A percentile compares a stretch with the other conserved stretches of the same genome.
Conservation (phyloP, 257 asterid species). For the Solanum gracilifrons region DNA sequence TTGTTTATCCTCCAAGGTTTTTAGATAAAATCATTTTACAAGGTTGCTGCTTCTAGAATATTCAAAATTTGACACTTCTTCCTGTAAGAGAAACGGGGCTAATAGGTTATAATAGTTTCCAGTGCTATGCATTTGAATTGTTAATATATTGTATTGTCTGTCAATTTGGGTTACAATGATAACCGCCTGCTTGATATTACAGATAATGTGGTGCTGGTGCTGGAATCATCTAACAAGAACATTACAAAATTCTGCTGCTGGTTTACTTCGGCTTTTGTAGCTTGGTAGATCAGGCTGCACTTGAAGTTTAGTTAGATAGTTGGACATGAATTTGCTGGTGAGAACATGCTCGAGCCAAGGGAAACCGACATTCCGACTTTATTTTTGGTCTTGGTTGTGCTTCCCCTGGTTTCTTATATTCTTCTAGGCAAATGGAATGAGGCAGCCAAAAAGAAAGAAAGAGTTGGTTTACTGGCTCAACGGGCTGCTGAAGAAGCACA, state of each 20-base stretch:
- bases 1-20: neutral
- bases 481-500: conserved; percentile 49
- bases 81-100: neutral
- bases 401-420: conserved; percentile 65
- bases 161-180: neutral
- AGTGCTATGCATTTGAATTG: neutral
- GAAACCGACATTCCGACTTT: conserved; percentile 57
- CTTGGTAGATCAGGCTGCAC: conserved; percentile 18
- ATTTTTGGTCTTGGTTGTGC: conserved; percentile 55
- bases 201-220: neutral
- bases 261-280: conserved; percentile 9
- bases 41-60: neutral
- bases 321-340: conserved; percentile 60
- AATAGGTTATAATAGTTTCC: neutral
- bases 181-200: neutral
- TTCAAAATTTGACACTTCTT: neutral
- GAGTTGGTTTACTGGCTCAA: conserved; percentile 29
- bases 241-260: neutral
- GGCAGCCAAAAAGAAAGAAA: conserved; percentile 43
- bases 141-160: neutral
- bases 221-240: neutral
- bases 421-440: conserved; percentile 78
- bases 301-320: conserved; percentile 18
- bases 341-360: conserved; percentile 82
- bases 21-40: neutral